Evolutionary conservation across 1,139 yeast genomes (phyloP).

Genomic region (Zhuliangozyma blackwelliae): DNA sequence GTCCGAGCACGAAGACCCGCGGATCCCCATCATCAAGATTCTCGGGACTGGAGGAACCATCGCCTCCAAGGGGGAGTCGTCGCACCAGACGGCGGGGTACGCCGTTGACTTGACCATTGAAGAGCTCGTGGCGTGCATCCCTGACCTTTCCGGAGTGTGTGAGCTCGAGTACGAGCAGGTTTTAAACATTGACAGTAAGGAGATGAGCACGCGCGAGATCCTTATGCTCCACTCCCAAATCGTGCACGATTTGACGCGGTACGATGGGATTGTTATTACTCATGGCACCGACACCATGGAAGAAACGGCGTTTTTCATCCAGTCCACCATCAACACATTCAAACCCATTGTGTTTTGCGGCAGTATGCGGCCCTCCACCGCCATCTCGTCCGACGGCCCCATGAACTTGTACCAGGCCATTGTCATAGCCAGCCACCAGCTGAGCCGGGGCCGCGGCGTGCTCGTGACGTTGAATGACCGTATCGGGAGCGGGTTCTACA

Average conservation of each 20-base stretch:
- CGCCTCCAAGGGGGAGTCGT: conserved; percentile 56
- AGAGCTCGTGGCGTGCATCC: conserved; percentile 53
- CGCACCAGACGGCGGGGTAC: conserved; percentile 65
- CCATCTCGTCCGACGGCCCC: conserved; percentile 68
- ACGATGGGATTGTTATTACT: conserved; percentile 59
- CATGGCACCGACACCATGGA: conserved; percentile 74
- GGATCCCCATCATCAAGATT: conserved; percentile 47
- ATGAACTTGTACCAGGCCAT: conserved; percentile 71
- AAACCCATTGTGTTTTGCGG: conserved; percentile 69
- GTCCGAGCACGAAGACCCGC: neutral
- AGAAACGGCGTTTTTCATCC: conserved; percentile 67
- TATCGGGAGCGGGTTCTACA: conserved; percentile 65
- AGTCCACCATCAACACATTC: conserved; percentile 50
- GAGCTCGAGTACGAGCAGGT: conserved; percentile 62
- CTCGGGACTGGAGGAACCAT: conserved; percentile 74
- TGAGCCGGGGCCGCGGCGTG: conserved; percentile 55
- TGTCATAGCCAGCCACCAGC: conserved; percentile 51
- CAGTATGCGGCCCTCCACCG: conserved; percentile 69
- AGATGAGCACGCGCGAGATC: conserved; percentile 44
- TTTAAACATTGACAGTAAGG: conserved; percentile 62
- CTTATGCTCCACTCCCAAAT: conserved; percentile 37
- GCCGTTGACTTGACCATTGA: conserved; percentile 64
- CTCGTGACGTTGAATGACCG: conserved; percentile 63
- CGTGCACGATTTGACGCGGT: conserved; percentile 38
- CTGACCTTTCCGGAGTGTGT: conserved; percentile 57